Evolutionary conservation across 345 rosid species (phyloP).

Genomic region (Cochlearia excelsa): DNA sequence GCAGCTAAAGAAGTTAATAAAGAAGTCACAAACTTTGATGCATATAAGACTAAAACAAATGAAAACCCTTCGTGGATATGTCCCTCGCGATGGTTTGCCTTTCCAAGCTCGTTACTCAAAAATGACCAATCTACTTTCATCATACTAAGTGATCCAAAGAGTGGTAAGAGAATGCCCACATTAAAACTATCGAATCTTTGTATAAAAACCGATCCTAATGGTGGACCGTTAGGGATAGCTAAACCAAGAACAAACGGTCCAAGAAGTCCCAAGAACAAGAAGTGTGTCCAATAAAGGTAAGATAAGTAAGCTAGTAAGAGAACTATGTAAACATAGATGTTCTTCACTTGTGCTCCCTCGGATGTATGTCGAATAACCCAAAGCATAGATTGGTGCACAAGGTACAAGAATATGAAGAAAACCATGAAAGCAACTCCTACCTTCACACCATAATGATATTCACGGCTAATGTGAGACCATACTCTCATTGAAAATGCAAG

Average conservation of each 20-base stretch:
- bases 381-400: conserved; percentile 35
- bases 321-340: conserved; percentile 8
- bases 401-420: conserved; percentile 12
- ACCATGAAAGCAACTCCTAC: not conserved
- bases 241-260: conserved; percentile 43
- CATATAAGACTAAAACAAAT: conserved; percentile 14
- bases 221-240: conserved; percentile 46
- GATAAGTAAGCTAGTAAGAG: conserved; percentile 22
- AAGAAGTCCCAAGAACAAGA: not conserved
- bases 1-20: conserved; percentile 29
- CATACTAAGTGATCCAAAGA: conserved; percentile 35
- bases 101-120: not conserved
- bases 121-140: conserved; percentile 26
- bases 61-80: conserved; percentile 17
- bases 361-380: conserved; percentile 41
- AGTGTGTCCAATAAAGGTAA: not conserved
- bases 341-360: conserved; percentile 33
- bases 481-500: conserved; percentile 1
- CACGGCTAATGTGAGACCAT: not conserved
- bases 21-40: conserved; percentile 28
- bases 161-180: conserved; percentile 35
- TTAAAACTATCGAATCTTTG: conserved; percentile 36
- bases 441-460: not conserved
- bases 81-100: not conserved
- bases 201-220: conserved; percentile 41